These are phyloP conservation scores for Umbelopsis ramanniana DNA, from an alignment of 192 early-diverging fungal species.

Conservation along the genomic window DNA sequence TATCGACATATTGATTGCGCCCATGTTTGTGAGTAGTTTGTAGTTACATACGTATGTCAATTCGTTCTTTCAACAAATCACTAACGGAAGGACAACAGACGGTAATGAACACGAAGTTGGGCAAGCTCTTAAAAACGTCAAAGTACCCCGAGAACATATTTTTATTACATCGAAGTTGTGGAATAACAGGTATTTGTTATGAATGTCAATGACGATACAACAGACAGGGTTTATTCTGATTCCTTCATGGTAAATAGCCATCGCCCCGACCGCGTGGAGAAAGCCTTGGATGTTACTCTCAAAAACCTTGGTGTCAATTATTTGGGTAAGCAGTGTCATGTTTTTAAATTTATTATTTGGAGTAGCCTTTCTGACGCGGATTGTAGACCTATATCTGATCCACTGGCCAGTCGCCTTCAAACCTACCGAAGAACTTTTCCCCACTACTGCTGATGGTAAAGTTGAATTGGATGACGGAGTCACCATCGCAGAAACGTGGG, in stretches of 20 bases:
- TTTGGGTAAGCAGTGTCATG: conserved; percentile 66
- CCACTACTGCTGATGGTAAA: conserved; percentile 8
- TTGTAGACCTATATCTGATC: conserved; percentile 74
- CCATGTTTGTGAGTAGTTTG: conserved; percentile 29
- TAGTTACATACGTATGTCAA: neutral
- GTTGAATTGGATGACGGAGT: neutral
- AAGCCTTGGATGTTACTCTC: conserved; percentile 67
- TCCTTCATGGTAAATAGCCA: conserved; percentile 44
- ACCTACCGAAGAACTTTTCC: conserved; percentile 7
- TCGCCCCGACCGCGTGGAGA: conserved; percentile 61
- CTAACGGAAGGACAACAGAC: conserved; percentile 35
- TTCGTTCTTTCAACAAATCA: neutral
- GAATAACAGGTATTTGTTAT: conserved; percentile 19
- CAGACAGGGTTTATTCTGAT: neutral
- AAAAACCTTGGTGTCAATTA: conserved; percentile 73
- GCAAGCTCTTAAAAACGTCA: conserved; percentile 52
- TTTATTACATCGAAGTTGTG: conserved; percentile 69
- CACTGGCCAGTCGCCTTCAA: conserved; percentile 79
- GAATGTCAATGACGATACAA: neutral
- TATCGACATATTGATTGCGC: conserved; percentile 68
- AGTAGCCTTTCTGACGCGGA: too few species aligned
- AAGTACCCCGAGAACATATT: conserved; percentile 61
- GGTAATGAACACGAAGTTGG: conserved; percentile 73
- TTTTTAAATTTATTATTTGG: conserved; percentile 22
- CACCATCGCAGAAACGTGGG: conserved; percentile 13